Evolutionary conservation across 148 eudicot genomes (phyloP), one percentile per base, ranked within the genome.

Genomic region (Arctostaphylos glauca): DNA sequence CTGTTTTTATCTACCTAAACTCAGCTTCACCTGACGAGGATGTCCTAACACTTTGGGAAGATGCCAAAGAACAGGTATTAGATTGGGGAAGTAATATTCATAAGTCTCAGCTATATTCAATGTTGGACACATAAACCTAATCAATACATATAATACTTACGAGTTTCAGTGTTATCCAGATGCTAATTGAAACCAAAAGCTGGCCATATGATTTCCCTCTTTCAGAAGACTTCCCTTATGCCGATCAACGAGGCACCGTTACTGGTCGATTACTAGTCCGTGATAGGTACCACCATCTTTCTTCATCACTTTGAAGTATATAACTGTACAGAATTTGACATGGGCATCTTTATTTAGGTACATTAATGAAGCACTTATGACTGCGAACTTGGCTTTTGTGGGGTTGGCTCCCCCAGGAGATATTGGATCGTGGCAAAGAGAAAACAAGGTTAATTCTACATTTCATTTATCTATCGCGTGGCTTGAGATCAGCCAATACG

Each of bases 151-250:
- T 43, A 74, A 81, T 49, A 56, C 6, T 77, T 7, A 16, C 48
- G n/a, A 16, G 38, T 23, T 5, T 59, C 48, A 5, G n/a, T 49
- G 9, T 8, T 31, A 79, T 52, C 58, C 81, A 95, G 96, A 90
- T 94, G 98, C 43, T 82, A 10, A 60, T 76, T 76, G 98, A 94
- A 87, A 88, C 81, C 13, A 62, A 80, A 80, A 85, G 77, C 8
- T 95, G 98, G 98, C 98, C 98, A 47, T 94, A 95, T 52, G 80
- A 86, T 76, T 95, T 95, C 83, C 92, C 91, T n/a, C 41, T 47
- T 21, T 91, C 98, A 5, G 43, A 55, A 50, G 95, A 95, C 81
- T 94, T 75, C 83, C 91, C 88, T 59, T 79, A 49, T 86, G 86
- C 93, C 0, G 62, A 82, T 80, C 84, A 91, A 43, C 89, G 96